Percentiles rank a stretch among this genome's conserved stretches.
phyloP scores from a whole-genome alignment of 2,329 filamentous ascomycete species.

The Cryphonectria nitschkei region DNA sequence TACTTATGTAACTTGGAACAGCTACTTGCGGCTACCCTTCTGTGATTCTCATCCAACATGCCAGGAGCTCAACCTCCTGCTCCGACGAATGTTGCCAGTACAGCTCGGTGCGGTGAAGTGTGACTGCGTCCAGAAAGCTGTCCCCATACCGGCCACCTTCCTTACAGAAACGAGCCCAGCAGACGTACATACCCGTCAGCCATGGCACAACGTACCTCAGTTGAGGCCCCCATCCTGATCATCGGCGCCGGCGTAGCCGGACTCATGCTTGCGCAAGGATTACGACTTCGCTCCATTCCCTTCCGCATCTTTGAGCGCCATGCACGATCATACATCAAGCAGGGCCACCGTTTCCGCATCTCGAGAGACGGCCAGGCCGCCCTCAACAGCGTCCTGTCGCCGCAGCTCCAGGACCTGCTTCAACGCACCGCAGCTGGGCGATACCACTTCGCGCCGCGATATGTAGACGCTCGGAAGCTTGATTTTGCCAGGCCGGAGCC shows the following conservation, averaged over 20 bases:
- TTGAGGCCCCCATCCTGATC: constrained; percentile 39
- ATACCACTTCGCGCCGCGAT: constrained; percentile 34
- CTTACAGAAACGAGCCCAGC: background rate
- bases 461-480: constrained; percentile 35
- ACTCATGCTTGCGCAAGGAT: constrained; percentile 42
- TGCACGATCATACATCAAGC: constrained; percentile 31
- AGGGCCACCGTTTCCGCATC: constrained; percentile 39
- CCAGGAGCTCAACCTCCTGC: background rate
- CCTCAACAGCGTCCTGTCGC: constrained; percentile 35
- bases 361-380: constrained; percentile 34
- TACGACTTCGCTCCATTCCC: constrained; percentile 36
- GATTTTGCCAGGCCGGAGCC: constrained; percentile 31
- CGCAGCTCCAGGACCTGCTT: constrained; percentile 32
- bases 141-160: background rate
- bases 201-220: constrained; percentile 9
- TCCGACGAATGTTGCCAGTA: background rate
- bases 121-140: constrained; percentile 10
- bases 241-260: constrained; percentile 50
- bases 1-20: background rate
- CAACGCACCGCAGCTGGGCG: constrained; percentile 32
- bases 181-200: background rate
- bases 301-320: constrained; percentile 38
- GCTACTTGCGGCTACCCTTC: background rate
- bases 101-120: background rate
- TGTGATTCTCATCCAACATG: background rate